Evolutionary conservation across 164 flowering plant species (phyloP), one percentile per base, ranked within the genome.

Genomic region (Protea cynaroides): DNA sequence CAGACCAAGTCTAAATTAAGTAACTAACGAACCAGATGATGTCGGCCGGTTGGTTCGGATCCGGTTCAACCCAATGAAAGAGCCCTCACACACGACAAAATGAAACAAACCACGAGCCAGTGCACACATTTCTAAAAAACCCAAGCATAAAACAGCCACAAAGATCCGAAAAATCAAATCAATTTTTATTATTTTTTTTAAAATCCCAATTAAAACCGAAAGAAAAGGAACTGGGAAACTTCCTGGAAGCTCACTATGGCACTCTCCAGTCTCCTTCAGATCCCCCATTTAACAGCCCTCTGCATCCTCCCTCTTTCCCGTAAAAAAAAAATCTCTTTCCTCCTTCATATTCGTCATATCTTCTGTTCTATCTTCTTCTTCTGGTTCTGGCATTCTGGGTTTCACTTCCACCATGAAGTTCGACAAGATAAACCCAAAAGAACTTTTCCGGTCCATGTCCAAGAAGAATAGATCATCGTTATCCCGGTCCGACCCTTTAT

Each of bases 201-300:
- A 37, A 37, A 37, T 37, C 4, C 4, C 4, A 37, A 37, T 37
- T 37, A 12, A 40, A 1, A 40, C 4, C 4, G 0, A 12, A 40
- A 40, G 14, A 40, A 40, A 40, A 4, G 9, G 46, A 12, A 40
- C 46, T 40, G 14, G 15, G 91, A 86, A 86, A 58, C 69, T 85
- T 87, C 94, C 55, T 29, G 71, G 93, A 87, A 87, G 80, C 75
- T 82, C 73, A 74, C 84, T 40, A 72, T 79, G 81, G 73, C 72
- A 3, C 24, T 12, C 54, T 12, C 18, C 56, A 0, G 4, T 23
- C 0, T 24, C 55, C 40, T 65, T n/a, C n/a, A n/a, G n/a, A n/a
- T n/a, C n/a, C 67, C 8, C 81, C 78, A 68, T 79, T 80, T 72
- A 81, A 75, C 61, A 64, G 56, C 71, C 65, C 69, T 17, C 52